A percentile compares a stretch with the other conserved stretches of the same genome.
These are phyloP conservation scores for Verticillium isaacii DNA, from an alignment of 2,329 filamentous ascomycete genomes.

Conservation along the genomic window DNA sequence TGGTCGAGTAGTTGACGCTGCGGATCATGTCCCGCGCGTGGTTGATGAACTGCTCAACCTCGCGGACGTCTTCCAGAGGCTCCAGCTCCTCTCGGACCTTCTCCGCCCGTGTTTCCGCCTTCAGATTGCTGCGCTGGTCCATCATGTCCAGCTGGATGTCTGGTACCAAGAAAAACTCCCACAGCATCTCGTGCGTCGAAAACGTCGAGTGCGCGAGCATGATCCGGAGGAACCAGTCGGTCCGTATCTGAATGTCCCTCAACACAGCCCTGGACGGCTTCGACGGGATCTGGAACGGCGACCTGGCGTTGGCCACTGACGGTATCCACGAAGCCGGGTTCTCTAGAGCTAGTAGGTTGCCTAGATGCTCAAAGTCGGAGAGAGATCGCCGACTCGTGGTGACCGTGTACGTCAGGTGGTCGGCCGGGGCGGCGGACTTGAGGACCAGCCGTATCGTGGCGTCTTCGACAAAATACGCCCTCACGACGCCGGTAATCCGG, in stretches of 20 bases:
- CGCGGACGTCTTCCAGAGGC: conserved; percentile 75
- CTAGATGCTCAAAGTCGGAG: conserved; percentile 85
- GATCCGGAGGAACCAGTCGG: conserved; percentile 84
- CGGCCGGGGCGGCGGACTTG: conserved; percentile 87
- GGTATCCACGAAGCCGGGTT: conserved; percentile 96
- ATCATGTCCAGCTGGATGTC: conserved; percentile 89
- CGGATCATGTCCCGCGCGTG: conserved; percentile 88
- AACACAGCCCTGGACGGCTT: conserved; percentile 84
- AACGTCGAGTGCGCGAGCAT: conserved; percentile 88
- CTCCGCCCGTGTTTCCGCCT: conserved; percentile 77
- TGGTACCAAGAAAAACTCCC: conserved; percentile 97
- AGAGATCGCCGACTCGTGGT: conserved; percentile 89
- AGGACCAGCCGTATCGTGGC: conserved; percentile 87
- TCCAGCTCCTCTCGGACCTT: conserved; percentile 85
- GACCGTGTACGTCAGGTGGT: conserved; percentile 79
- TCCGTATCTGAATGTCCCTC: conserved; percentile 78
- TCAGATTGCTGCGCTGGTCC: conserved; percentile 79
- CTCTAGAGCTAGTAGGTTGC: conserved; percentile 77
- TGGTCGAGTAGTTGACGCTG: conserved; percentile 76
- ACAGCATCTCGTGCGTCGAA: conserved; percentile 92
- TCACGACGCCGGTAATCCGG: conserved; percentile 85
- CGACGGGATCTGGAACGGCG: conserved; percentile 88
- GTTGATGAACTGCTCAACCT: conserved; percentile 89
- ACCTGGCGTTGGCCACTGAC: conserved; percentile 68
- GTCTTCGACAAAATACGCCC: conserved; percentile 96